A percentile compares a stretch with the other conserved stretches of the same genome.
These are phyloP conservation scores for Bassia scoparia DNA, from an alignment of 148 eudicot genomes.

Conservation along the genomic window DNA sequence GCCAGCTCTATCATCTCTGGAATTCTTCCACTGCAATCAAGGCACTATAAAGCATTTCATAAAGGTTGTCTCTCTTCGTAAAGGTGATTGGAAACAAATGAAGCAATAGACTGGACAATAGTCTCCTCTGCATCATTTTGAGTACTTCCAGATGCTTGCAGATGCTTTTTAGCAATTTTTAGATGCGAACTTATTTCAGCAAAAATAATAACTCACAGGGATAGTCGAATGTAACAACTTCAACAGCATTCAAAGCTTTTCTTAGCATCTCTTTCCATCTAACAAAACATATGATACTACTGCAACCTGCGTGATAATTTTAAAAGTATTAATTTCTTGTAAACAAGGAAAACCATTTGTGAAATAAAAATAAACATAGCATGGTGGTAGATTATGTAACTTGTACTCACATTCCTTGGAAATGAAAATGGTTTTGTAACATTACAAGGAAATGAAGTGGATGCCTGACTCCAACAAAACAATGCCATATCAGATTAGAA, in stretches of 20 bases:
- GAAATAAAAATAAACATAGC: too few relatives aligned
- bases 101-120: conserved; percentile 55
- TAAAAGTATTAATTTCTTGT: too few relatives aligned
- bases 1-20: conserved; percentile 2
- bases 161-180: conserved; percentile 69
- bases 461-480: too few relatives aligned
- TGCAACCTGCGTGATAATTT: too few relatives aligned
- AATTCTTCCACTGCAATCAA: background rate
- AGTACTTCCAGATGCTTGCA: conserved; percentile 39
- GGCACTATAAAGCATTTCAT: too few relatives aligned
- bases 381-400: too few relatives aligned
- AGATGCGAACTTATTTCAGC: conserved; percentile 26
- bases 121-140: conserved; percentile 60
- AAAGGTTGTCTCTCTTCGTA: background rate
- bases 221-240: conserved; percentile 79
- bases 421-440: too few relatives aligned
- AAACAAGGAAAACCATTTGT: too few relatives aligned
- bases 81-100: conserved; percentile 32
- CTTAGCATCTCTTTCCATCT: conserved; percentile 78
- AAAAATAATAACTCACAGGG: conserved; percentile 51
- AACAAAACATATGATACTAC: too few relatives aligned
- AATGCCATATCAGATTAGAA: too few relatives aligned
- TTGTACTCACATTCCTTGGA: too few relatives aligned
- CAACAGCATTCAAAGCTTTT: conserved; percentile 60
- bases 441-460: too few relatives aligned